phyloP scores from a whole-genome alignment of 495 filamentous ascomycete genomes.

The Geoglossum glabrum region DNA sequence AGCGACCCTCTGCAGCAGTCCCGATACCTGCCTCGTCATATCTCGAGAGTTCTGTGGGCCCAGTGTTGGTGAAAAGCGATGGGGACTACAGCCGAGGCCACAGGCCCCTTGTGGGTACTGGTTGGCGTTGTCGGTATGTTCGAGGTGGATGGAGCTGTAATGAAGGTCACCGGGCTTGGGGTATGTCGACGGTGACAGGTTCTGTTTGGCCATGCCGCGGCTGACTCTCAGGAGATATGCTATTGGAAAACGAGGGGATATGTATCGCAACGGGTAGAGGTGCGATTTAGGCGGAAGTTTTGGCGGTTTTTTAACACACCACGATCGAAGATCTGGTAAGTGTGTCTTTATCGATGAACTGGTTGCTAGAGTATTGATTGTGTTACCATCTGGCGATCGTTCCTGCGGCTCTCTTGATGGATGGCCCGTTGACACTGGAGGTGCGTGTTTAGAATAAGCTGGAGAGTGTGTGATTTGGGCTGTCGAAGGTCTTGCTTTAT shows the following conservation, averaged over 20 bases:
- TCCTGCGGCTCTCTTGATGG: neutral
- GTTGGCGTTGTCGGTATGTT: slow-evolving; percentile 7
- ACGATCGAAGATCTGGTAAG: too few species aligned
- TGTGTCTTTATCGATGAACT: neutral
- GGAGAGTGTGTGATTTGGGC: slow-evolving; percentile 6
- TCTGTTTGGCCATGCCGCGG: slow-evolving; percentile 10
- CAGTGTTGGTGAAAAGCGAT: neutral
- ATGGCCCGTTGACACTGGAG: neutral
- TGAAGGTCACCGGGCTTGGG: slow-evolving; percentile 9
- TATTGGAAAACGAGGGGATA: neutral
- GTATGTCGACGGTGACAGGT: slow-evolving; percentile 9
- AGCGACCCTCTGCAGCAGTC: neutral
- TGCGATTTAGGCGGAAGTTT: neutral
- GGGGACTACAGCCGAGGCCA: neutral
- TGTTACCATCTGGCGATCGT: neutral
- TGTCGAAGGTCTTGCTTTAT: slow-evolving; percentile 1
- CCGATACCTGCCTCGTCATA: neutral
- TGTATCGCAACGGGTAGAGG: neutral
- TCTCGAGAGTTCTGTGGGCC: neutral
- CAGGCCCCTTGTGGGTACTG: slow-evolving; percentile 7
- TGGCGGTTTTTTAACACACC: neutral
- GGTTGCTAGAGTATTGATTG: neutral
- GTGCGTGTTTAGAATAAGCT: too few species aligned
- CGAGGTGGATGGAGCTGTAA: slow-evolving; percentile 12
- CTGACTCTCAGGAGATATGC: neutral